Conservation (phyloP, 1,284 basidiomycete genomes). For the Naganishia cerealis region DNA sequence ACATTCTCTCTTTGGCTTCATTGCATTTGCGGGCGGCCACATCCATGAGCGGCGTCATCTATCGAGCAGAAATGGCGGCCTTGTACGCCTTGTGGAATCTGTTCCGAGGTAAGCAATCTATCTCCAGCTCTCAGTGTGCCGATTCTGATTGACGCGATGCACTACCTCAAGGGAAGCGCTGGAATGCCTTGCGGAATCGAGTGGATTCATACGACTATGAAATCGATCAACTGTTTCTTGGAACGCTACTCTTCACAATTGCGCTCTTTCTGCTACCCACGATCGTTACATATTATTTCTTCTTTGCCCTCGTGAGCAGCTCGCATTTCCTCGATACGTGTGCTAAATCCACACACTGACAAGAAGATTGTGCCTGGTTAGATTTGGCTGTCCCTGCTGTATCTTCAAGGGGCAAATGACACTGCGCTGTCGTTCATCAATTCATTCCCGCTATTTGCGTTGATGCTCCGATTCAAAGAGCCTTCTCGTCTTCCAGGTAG, state of each 20-base stretch:
- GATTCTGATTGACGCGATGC: too few species aligned
- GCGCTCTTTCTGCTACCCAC: constrained; percentile 89
- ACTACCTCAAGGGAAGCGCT: constrained; percentile 69
- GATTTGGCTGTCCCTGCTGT: constrained; percentile 65
- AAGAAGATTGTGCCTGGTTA: constrained; percentile 45
- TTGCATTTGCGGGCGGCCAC: constrained; percentile 75
- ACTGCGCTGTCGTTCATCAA: constrained; percentile 75
- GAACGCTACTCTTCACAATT: constrained; percentile 90
- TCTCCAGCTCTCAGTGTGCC: background rate
- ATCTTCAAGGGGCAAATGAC: constrained; percentile 64
- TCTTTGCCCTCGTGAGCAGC: constrained; percentile 70
- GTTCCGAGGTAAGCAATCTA: constrained; percentile 72
- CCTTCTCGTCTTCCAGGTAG: constrained; percentile 75
- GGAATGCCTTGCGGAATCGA: constrained; percentile 73
- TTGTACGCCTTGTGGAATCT: constrained; percentile 81
- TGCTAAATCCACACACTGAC: constrained; percentile 3
- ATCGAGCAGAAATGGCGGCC: constrained; percentile 64
- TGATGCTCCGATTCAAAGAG: constrained; percentile 84
- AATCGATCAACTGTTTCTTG: constrained; percentile 88
- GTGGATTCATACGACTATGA: constrained; percentile 88
- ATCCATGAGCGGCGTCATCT: constrained; percentile 65
- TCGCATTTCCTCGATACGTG: constrained; percentile 15
- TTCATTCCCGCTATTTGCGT: constrained; percentile 83
- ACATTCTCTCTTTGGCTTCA: constrained; percentile 57
- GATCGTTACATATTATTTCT: constrained; percentile 75